A percentile compares a stretch with the other conserved stretches of the same genome.
phyloP scores from a whole-genome alignment of 257 asterid genomes.

The Linderniella brevidens region DNA sequence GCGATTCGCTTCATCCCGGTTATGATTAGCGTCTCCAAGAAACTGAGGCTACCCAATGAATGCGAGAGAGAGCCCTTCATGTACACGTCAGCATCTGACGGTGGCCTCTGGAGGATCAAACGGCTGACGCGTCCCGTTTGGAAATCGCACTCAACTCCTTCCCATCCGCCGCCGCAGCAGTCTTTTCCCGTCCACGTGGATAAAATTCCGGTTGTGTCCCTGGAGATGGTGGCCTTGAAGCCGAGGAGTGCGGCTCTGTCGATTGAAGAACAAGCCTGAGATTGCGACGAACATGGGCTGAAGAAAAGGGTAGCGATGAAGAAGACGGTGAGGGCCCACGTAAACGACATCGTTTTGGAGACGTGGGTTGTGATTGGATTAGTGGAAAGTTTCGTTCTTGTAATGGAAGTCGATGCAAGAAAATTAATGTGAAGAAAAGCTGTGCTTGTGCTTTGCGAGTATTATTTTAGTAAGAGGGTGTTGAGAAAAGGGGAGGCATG shows the following conservation, averaged over 20 bases:
- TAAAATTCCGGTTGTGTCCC: constrained; percentile 55
- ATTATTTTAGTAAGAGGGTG: too few species aligned
- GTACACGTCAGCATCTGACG: constrained; percentile 15
- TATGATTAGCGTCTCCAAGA: constrained; percentile 48
- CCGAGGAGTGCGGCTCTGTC: constrained; percentile 72
- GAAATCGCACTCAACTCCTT: constrained; percentile 69
- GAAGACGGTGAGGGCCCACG: constrained; percentile 30
- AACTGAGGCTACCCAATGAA: constrained; percentile 35
- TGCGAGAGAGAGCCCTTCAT: constrained; percentile 71
- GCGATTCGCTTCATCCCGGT: constrained; percentile 60
- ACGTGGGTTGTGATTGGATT: constrained; percentile 13
- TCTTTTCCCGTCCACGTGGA: constrained; percentile 64
- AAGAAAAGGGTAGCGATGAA: constrained; percentile 12
- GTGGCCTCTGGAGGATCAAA: constrained; percentile 44
- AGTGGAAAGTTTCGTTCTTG: background rate
- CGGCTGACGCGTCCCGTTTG: constrained; percentile 39
- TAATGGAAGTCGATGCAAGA: background rate
- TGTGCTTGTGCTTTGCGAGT: background rate
- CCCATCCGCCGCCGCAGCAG: constrained; percentile 95
- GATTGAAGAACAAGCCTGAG: constrained; percentile 24
- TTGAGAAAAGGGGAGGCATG: constrained; percentile 18
- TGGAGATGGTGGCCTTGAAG: constrained; percentile 45
- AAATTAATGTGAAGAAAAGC: constrained; percentile 1
- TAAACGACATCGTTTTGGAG: constrained; percentile 28
- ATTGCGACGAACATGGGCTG: constrained; percentile 11